Conservation (phyloP, 2,329 filamentous ascomycete genomes). For the Microsporum audouinii region DNA sequence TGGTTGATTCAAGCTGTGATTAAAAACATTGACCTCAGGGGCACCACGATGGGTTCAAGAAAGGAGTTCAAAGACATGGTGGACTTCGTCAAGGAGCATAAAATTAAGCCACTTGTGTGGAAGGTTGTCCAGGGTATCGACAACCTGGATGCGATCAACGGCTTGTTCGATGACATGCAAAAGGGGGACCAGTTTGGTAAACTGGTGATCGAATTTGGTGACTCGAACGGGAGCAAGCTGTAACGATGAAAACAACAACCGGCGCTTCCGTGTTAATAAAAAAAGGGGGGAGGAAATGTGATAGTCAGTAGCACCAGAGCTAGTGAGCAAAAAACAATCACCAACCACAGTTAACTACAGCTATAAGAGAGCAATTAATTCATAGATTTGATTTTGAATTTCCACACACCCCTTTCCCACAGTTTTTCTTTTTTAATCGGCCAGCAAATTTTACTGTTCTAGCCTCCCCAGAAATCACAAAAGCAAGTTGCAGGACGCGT, state of each 20-base stretch:
- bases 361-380: neutral
- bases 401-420: neutral
- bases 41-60: conserved; percentile 82
- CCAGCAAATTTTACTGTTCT: neutral
- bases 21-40: conserved; percentile 75
- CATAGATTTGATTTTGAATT: neutral
- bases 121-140: conserved; percentile 61
- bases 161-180: conserved; percentile 79
- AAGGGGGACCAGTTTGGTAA: conserved; percentile 83
- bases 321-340: neutral
- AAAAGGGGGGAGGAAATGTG: neutral
- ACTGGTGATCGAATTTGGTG: conserved; percentile 51
- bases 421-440: neutral
- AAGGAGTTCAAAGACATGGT: conserved; percentile 89
- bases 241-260: neutral
- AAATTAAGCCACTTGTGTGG: conserved; percentile 67
- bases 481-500: neutral
- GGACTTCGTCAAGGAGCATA: conserved; percentile 60
- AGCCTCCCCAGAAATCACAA: neutral
- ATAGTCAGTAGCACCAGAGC: neutral
- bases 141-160: conserved; percentile 66
- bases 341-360: neutral
- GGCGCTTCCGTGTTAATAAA: neutral
- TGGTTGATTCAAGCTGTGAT: conserved; percentile 75
- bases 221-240: conserved; percentile 13